phyloP scores from a whole-genome alignment of 2,329 filamentous ascomycete species.

The Fragosphaeria purpurea region DNA sequence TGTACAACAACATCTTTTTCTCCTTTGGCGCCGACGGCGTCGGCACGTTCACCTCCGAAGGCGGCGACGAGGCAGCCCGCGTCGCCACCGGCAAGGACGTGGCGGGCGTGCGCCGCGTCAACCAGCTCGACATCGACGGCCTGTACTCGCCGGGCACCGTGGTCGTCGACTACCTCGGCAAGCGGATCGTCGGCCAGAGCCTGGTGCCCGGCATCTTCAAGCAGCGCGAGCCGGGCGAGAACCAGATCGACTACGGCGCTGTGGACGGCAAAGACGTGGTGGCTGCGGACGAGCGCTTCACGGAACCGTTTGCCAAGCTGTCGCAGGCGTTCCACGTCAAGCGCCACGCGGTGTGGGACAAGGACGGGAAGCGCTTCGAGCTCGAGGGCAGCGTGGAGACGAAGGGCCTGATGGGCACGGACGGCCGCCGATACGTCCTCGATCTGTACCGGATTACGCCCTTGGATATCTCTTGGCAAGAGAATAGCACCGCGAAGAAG shows the following conservation, averaged over 20 bases:
- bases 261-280: constrained; percentile 96
- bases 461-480: constrained; percentile 81
- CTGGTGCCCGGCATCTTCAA: constrained; percentile 99
- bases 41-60: constrained; percentile 91
- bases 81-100: constrained; percentile 97
- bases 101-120: constrained; percentile 84
- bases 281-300: constrained; percentile 80
- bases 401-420: constrained; percentile 92
- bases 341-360: constrained; percentile 95
- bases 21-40: constrained; percentile 97
- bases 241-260: constrained; percentile 97
- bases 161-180: constrained; percentile 92
- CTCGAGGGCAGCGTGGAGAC: constrained; percentile 95
- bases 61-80: constrained; percentile 89
- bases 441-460: constrained; percentile 93
- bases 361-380: constrained; percentile 81
- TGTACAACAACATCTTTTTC: constrained; percentile 99
- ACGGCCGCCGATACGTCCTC: constrained; percentile 94
- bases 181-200: constrained; percentile 93
- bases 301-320: constrained; percentile 74
- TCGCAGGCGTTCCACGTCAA: constrained; percentile 87
- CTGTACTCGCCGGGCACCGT: constrained; percentile 94
- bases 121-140: constrained; percentile 91
- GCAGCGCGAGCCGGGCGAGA: constrained; percentile 92
- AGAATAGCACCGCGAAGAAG: constrained; percentile 45